Base-by-base conservation (phyloP, 2,329 filamentous ascomycete genomes). In the Alternaria sp. region DNA sequence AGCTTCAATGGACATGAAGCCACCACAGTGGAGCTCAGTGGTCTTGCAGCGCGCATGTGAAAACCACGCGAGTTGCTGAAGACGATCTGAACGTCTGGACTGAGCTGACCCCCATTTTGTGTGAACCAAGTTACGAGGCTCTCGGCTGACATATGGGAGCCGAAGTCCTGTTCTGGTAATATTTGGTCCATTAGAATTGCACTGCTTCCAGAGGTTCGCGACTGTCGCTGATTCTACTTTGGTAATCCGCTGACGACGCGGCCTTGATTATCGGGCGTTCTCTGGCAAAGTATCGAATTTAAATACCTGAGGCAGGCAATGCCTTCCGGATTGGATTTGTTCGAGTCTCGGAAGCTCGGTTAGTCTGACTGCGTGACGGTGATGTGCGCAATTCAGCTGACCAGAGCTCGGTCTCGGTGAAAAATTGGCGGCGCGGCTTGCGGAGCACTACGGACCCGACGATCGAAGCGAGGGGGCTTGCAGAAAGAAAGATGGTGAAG, bases 1-100 rank as follows among this genome's bases (percentile, higher is more conserved):
- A 78, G 66, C 36, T 58, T 62, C 28, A 77, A 54, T 9, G 76
- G 76, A 51, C 75, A 77, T 29, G 56, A 68, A 44, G 67, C 73
- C 21, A 75, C 66, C 29, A 62, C 51, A 34, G 69, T 61, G 51
- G 67, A 64, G 55, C 17, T 57, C 37, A 70, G 61, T 23, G 63
- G 61, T 37, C 61, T 62, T 14, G 58, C 37, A 41, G 73, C 72
- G 51, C 68, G 68, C 60, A 75, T 61, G 62, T 76, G 69, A 54
- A 73, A 72, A 65, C 75, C 73, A 60, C 60, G 58, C 45, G 67
- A 62, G 23, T 66, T 34, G 56, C 61, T 68, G 55, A 69, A 64
- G n/a, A 56, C 62, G n/a, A 78, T 61, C 14, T 68, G 54, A 13
- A 77, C 70, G 48, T 72, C 62, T 40, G 67, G 64, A 60, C 68